These are phyloP conservation scores for Dothideomycetes sp. DNA, from an alignment of 2,329 filamentous ascomycete species.

Conservation along the genomic window DNA sequence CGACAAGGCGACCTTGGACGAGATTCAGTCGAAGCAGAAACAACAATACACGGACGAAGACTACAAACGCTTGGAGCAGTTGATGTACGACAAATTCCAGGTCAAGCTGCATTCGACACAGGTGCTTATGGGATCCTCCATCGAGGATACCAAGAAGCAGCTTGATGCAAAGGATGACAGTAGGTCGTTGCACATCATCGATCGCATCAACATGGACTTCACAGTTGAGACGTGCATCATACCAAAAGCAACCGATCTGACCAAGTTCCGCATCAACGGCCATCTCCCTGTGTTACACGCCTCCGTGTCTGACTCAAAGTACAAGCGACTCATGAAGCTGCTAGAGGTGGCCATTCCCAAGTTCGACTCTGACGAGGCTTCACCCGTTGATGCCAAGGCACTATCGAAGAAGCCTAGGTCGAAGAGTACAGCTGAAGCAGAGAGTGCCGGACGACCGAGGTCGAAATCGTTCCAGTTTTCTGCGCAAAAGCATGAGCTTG, in stretches of 20 bases:
- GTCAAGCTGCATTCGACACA: conserved; percentile 92
- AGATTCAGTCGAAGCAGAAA: conserved; percentile 84
- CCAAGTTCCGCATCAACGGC: conserved; percentile 82
- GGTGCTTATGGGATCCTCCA: conserved; percentile 85
- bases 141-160: conserved; percentile 79
- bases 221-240: conserved; percentile 92
- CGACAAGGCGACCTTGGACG: conserved; percentile 76
- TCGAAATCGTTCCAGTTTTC: conserved; percentile 67
- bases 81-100: conserved; percentile 97
- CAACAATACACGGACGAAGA: conserved; percentile 83
- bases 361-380: conserved; percentile 42
- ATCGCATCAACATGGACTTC: conserved; percentile 96
- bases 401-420: conserved; percentile 12
- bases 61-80: conserved; percentile 71
- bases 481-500: conserved; percentile 61
- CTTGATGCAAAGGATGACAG: conserved; percentile 53
- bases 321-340: conserved; percentile 91
- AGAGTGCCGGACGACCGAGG: conserved; percentile 42
- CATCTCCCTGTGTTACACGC: conserved; percentile 87
- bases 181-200: conserved; percentile 77
- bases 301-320: conserved; percentile 86
- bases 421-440: conserved; percentile 18
- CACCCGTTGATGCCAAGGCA: conserved; percentile 4
- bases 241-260: conserved; percentile 88
- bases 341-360: conserved; percentile 92